Evolutionary conservation across 2,329 filamentous ascomycete genomes (phyloP).

Genomic region (Calycina herbarum): DNA sequence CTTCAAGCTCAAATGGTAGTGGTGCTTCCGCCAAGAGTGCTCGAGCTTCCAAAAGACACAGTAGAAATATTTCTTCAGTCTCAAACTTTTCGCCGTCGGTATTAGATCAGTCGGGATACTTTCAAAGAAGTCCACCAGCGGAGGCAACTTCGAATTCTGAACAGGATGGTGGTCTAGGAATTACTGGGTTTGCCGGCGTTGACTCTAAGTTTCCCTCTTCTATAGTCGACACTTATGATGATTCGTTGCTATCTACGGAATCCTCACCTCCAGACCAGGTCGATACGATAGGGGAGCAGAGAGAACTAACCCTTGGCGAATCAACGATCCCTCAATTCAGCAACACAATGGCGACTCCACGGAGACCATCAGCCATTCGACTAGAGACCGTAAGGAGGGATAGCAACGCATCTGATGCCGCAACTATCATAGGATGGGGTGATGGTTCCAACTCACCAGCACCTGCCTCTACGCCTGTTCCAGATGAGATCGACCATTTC

Average conservation of each 20-base stretch:
- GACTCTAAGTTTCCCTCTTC: not conserved
- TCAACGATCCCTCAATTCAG: not conserved
- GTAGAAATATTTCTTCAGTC: constrained; percentile 21
- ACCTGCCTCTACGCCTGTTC: constrained; percentile 19
- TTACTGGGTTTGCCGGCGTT: not conserved
- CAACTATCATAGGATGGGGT: constrained; percentile 21
- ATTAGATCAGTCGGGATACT: not conserved
- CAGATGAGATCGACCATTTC: constrained; percentile 12
- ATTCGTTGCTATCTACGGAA: not conserved
- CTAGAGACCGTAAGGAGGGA: constrained; percentile 17
- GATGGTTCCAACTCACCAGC: constrained; percentile 11
- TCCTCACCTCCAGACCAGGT: not conserved
- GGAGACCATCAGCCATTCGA: constrained; percentile 12
- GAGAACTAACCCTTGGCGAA: not conserved
- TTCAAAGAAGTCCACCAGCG: not conserved
- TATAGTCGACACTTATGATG: not conserved
- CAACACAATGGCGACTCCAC: constrained; percentile 15
- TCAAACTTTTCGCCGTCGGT: not conserved
- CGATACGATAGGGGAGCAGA: not conserved
- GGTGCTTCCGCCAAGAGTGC: not conserved
- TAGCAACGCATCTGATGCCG: constrained; percentile 27
- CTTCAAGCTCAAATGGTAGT: constrained; percentile 6
- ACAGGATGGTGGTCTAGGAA: not conserved
- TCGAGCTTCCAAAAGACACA: constrained; percentile 12
- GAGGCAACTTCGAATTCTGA: not conserved